Evolutionary conservation across 495 filamentous ascomycete species (phyloP), one percentile per base, ranked within the genome.

Genomic region (Pseudomonodictys pantanalensis): DNA sequence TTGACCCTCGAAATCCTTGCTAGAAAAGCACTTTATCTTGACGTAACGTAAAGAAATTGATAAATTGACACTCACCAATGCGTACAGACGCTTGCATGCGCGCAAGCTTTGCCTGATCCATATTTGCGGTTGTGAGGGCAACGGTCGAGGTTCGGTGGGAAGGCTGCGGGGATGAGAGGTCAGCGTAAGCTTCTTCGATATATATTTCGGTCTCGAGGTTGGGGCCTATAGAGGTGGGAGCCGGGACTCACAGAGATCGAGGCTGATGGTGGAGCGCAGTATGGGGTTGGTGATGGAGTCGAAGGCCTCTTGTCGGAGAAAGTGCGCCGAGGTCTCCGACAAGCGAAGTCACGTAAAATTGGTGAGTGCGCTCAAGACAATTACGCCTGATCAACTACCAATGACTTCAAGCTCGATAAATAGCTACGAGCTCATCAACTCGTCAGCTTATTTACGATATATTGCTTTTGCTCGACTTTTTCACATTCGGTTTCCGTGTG

Each of bases 31-130:
- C n/a, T n/a, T n/a, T n/a, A n/a, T n/a, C n/a, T n/a, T n/a, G n/a
- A n/a, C n/a, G n/a, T n/a, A n/a, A n/a, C n/a, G n/a, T n/a, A n/a
- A n/a, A n/a, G n/a, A n/a, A n/a, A n/a, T n/a, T n/a, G n/a, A n/a
- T n/a, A n/a, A n/a, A n/a, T n/a, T n/a, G n/a, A 15, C 8, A 87
- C 87, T 68, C 81, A 90, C 87, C 87, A 75, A 88, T 89, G 68
- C 87, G 85, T 69, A 87, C 85, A 56, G 83, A 80, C 75, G 81
- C 80, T 72, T 88, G 86, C 76, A 91, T 85, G 78, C 84, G 88
- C 75, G 85, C 86, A 62, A 91, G 76, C 76, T 88, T 85, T 73
- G 86, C 84, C 67, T 82, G 75, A 81, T 84, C 83, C 86, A 88
- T 89, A 72, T 71, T 83, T 65, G 67, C 69, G 60, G 65, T 60